Conservation (phyloP, 2,329 filamentous ascomycete species). For the Botryotinia narcissicola region DNA sequence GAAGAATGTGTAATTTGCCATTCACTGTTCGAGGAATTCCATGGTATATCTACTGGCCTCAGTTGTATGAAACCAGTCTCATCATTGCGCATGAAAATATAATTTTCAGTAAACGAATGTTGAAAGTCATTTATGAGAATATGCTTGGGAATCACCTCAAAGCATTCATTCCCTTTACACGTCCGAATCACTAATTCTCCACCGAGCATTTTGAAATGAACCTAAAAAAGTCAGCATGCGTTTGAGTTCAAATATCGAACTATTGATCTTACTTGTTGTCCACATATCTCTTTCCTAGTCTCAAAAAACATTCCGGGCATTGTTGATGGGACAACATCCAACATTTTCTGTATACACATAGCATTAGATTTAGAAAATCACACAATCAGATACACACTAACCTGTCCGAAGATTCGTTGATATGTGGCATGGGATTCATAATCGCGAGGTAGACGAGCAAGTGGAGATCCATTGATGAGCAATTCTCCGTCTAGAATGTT, state of each 20-base stretch:
- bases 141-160: slow-evolving; percentile 24
- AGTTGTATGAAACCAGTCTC: slow-evolving; percentile 25
- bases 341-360: slow-evolving; percentile 25
- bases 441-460: slow-evolving; percentile 46
- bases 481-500: slow-evolving; percentile 53
- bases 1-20: slow-evolving; percentile 32
- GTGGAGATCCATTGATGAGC: slow-evolving; percentile 50
- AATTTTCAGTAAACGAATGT: slow-evolving; percentile 21
- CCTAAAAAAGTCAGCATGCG: slow-evolving; percentile 26
- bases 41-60: slow-evolving; percentile 32
- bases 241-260: background rate
- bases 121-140: slow-evolving; percentile 24
- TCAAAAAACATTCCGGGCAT: slow-evolving; percentile 41
- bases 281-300: slow-evolving; percentile 33
- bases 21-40: slow-evolving; percentile 31
- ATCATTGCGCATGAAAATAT: slow-evolving; percentile 24
- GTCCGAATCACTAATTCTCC: slow-evolving; percentile 38
- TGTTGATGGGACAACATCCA: slow-evolving; percentile 35
- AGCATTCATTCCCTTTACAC: slow-evolving; percentile 3
- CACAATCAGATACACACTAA: background rate
- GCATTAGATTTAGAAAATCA: background rate
- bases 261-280: slow-evolving; percentile 30
- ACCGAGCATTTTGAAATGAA: slow-evolving; percentile 38
- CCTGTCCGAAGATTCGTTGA: slow-evolving; percentile 25
- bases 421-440: slow-evolving; percentile 41